A percentile compares a stretch with the other conserved stretches of the same genome.
Evolutionary conservation across 129 eudicot genomes (phyloP).

Genomic region (Rutidosis leptorrhynchoides): DNA sequence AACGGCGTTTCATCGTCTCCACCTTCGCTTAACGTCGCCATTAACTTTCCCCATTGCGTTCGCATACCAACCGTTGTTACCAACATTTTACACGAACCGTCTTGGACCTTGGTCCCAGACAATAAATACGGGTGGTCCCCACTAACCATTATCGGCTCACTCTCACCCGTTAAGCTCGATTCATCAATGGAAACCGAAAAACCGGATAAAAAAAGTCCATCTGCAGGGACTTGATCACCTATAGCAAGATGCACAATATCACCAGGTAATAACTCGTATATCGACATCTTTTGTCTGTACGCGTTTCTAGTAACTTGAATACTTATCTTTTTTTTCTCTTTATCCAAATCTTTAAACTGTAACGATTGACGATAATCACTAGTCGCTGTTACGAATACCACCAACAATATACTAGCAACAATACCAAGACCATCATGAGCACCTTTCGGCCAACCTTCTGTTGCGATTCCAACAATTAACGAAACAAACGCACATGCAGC

Average conservation of each 20-base stretch:
- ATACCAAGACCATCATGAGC: slow-evolving; percentile 98
- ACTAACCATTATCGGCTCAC: slow-evolving; percentile 81
- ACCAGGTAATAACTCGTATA: slow-evolving; percentile 73
- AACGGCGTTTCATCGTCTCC: slow-evolving; percentile 94
- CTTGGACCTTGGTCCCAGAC: slow-evolving; percentile 97
- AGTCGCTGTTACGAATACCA: slow-evolving; percentile 90
- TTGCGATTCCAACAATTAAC: slow-evolving; percentile 80
- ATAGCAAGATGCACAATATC: slow-evolving; percentile 89
- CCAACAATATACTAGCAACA: slow-evolving; percentile 79
- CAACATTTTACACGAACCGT: slow-evolving; percentile 97
- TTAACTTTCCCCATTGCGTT: slow-evolving; percentile 95
- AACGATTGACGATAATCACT: slow-evolving; percentile 96
- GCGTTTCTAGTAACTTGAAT: slow-evolving; percentile 85
- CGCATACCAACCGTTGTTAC: slow-evolving; percentile 95
- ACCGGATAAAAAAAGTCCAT: slow-evolving; percentile 92
- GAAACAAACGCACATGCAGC: slow-evolving; percentile 88
- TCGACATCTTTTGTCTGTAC: slow-evolving; percentile 74
- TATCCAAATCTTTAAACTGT: slow-evolving; percentile 85
- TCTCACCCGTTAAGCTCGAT: slow-evolving; percentile 94
- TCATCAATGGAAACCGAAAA: slow-evolving; percentile 84
- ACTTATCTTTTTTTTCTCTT: slow-evolving; percentile 87
- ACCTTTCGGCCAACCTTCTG: slow-evolving; percentile 97
- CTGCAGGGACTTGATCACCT: slow-evolving; percentile 98
- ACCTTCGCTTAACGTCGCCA: slow-evolving; percentile 95
- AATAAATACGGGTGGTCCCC: slow-evolving; percentile 68